Percentiles rank a stretch among this genome's conserved stretches.
Conservation (phyloP, 2,329 filamentous ascomycete genomes). For the Exophiala dermatitidis region DNA sequence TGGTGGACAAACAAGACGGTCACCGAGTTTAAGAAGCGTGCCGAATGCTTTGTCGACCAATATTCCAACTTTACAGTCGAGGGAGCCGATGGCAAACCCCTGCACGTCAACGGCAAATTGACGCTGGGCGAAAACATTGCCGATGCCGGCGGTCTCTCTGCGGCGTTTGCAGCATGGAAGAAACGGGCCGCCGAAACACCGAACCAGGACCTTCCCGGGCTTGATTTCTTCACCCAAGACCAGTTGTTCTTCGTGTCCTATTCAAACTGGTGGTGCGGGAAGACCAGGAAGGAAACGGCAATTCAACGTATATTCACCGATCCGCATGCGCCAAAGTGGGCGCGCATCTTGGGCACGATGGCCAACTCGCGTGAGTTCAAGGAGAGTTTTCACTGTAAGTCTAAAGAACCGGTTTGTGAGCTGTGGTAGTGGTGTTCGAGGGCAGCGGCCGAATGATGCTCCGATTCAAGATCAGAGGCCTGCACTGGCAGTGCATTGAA, state of each 20-base stretch:
- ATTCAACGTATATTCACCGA: conserved; percentile 55
- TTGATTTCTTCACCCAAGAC: conserved; percentile 57
- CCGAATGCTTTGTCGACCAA: conserved; percentile 62
- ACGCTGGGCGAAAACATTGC: conserved; percentile 66
- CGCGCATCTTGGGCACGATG: conserved; percentile 56
- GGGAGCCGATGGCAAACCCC: conserved; percentile 48
- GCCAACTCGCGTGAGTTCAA: conserved; percentile 61
- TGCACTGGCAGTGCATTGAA: no score
- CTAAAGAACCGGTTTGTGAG: conserved; percentile 60
- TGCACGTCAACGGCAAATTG: conserved; percentile 55
- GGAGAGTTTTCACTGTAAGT: conserved; percentile 59
- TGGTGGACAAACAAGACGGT: conserved; percentile 61
- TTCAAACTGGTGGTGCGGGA: conserved; percentile 60
- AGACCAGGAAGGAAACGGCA: conserved; percentile 52
- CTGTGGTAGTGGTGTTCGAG: conserved; percentile 49
- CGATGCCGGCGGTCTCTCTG: conserved; percentile 59
- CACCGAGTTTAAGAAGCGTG: conserved; percentile 50
- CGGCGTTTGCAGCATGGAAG: conserved; percentile 60
- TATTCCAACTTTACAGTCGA: conserved; percentile 55
- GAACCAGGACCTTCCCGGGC: conserved; percentile 51
- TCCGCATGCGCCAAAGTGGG: conserved; percentile 57
- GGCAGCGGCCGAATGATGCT: no score
- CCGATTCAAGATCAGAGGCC: no score
- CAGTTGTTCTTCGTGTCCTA: conserved; percentile 64
- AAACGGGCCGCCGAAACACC: conserved; percentile 48